A percentile compares a stretch with the other conserved stretches of the same genome.
Evolutionary conservation across 23 red algal genomes (phyloP).

Genomic region (Gracilaria caudata): DNA sequence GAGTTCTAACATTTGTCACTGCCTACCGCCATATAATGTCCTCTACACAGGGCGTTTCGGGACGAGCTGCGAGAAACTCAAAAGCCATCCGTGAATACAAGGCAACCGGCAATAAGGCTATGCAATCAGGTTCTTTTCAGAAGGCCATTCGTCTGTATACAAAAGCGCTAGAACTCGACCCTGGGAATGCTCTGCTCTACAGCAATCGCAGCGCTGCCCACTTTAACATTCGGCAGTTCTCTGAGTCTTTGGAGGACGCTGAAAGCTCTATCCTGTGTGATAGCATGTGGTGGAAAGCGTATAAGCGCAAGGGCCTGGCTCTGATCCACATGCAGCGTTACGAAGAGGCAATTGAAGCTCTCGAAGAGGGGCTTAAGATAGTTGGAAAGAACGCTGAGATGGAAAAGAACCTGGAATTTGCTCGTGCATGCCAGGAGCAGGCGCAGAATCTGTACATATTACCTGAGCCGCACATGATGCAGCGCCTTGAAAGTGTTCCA

Average conservation of each 20-base stretch:
- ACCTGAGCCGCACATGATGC: slow-evolving; percentile 86
- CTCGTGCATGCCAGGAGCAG: slow-evolving; percentile 80
- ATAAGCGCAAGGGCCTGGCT: slow-evolving; percentile 86
- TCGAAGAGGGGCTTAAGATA: slow-evolving; percentile 78
- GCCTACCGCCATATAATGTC: not conserved
- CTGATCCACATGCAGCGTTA: slow-evolving; percentile 87
- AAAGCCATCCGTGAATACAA: slow-evolving; percentile 82
- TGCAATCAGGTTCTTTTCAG: slow-evolving; percentile 77
- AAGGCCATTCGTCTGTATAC: slow-evolving; percentile 84
- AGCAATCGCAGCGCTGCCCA: slow-evolving; percentile 90
- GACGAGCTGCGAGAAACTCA: slow-evolving; percentile 50
- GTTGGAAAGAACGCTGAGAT: slow-evolving; percentile 78
- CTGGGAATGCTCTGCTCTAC: slow-evolving; percentile 78
- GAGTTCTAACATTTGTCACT: not conserved
- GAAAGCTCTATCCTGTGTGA: slow-evolving; percentile 79
- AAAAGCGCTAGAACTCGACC: slow-evolving; percentile 80
- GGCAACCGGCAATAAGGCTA: slow-evolving; percentile 77
- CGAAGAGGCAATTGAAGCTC: slow-evolving; percentile 84
- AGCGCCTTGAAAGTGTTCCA: slow-evolving; percentile 84
- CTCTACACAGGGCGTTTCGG: slow-evolving; percentile 27
- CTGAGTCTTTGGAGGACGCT: slow-evolving; percentile 88
- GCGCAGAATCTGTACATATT: slow-evolving; percentile 93
- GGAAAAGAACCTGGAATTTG: slow-evolving; percentile 75
- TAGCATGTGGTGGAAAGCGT: slow-evolving; percentile 91
- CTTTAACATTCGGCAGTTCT: slow-evolving; percentile 78